Evolutionary conservation across 2,329 filamentous ascomycete species (phyloP).

Genomic region (Paracoccidioides brasiliensis): DNA sequence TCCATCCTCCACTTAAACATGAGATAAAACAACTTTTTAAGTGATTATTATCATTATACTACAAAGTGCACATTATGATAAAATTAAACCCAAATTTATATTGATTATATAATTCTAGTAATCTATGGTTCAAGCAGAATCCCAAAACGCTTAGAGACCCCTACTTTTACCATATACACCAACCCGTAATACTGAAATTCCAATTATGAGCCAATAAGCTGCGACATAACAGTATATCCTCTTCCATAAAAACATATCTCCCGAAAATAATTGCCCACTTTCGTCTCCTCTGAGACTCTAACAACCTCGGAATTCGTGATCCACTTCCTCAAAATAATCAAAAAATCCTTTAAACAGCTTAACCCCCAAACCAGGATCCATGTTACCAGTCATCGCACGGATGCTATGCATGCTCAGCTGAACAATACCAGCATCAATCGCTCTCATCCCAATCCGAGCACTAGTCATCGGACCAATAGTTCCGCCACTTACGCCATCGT

Average conservation of each 20-base stretch:
- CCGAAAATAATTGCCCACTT: neutral
- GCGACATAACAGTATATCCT: neutral
- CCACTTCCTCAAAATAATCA: constrained; percentile 72
- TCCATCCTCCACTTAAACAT: neutral
- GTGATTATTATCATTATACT: too few species aligned
- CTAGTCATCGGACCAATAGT: constrained; percentile 91
- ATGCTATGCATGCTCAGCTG: constrained; percentile 93
- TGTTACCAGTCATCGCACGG: constrained; percentile 68
- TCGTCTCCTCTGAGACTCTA: constrained; percentile 9
- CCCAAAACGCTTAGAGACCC: neutral
- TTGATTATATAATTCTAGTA: neutral
- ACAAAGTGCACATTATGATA: too few species aligned
- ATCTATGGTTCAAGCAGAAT: neutral
- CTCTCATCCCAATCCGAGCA: constrained; percentile 63
- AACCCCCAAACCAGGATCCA: constrained; percentile 80
- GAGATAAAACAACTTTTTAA: neutral
- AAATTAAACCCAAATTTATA: neutral
- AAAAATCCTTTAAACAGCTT: constrained; percentile 83
- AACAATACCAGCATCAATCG: constrained; percentile 77
- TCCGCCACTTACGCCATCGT: constrained; percentile 77
- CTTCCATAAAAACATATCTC: neutral
- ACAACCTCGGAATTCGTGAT: constrained; percentile 54
- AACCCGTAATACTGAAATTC: neutral
- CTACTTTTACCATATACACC: neutral
- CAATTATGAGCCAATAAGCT: neutral